phyloP scores from a whole-genome alignment of 768 basidiomycete genomes.

The Gloeopeniophorella convolvens region DNA sequence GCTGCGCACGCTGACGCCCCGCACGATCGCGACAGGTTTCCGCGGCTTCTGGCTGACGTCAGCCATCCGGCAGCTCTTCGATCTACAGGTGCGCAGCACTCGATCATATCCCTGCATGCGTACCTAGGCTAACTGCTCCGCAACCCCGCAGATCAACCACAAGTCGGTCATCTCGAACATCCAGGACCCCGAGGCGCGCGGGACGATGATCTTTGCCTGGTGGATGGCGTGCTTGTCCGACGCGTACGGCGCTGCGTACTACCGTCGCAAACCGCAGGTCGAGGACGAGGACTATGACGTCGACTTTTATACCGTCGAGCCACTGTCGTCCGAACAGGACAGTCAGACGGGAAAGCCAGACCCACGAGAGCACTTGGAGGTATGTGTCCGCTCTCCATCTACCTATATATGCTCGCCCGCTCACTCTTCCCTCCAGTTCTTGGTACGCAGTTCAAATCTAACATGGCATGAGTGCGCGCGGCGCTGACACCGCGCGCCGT shows the following conservation, averaged over 20 bases:
- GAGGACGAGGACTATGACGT: conserved; percentile 89
- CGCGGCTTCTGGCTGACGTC: conserved; percentile 80
- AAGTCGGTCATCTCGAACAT: conserved; percentile 72
- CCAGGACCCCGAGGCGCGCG: conserved; percentile 65
- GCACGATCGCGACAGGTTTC: conserved; percentile 49
- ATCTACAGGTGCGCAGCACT: conserved; percentile 53
- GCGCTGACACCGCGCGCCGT: conserved; percentile 16
- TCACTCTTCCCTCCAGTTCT: conserved; percentile 39
- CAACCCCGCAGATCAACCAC: conserved; percentile 66
- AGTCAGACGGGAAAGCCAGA: conserved; percentile 26
- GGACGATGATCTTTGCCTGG: conserved; percentile 88
- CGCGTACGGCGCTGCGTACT: conserved; percentile 77
- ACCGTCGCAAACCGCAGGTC: conserved; percentile 69
- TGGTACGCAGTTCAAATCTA: conserved; percentile 41
- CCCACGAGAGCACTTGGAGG: conserved; percentile 76
- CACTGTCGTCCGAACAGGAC: conserved; percentile 40
- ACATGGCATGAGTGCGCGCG: conserved; percentile 11
- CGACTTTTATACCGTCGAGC: conserved; percentile 77
- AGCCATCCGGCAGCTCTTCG: conserved; percentile 71
- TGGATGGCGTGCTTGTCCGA: conserved; percentile 89
- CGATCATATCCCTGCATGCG: background rate
- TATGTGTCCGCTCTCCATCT: conserved; percentile 26
- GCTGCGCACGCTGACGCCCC: conserved; percentile 2
- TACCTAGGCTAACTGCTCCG: background rate
- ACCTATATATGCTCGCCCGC: conserved; percentile 7